phyloP scores from a whole-genome alignment of 169 alveolate species.

The Eimeria praecox region DNA sequence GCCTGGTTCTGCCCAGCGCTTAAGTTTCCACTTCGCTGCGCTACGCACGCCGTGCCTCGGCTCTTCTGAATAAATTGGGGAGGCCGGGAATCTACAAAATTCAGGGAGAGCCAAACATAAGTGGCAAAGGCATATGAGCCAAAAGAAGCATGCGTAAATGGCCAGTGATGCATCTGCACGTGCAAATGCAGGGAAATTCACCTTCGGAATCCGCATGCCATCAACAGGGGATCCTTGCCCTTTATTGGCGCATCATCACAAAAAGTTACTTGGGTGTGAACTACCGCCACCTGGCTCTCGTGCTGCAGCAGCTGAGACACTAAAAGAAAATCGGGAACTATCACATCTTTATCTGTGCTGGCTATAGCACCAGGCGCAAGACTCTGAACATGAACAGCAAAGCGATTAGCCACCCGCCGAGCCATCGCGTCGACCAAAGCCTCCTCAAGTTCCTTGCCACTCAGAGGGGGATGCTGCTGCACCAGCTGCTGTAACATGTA shows the following conservation, averaged over 20 bases:
- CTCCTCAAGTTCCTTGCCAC: slow-evolving; percentile 4
- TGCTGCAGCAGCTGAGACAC: slow-evolving; percentile 83
- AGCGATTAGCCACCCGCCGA: slow-evolving; percentile 49
- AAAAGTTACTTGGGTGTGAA: slow-evolving; percentile 81
- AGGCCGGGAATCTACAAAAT: slow-evolving; percentile 18
- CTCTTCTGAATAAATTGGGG: slow-evolving; percentile 69
- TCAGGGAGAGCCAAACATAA: neutral
- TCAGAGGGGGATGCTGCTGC: slow-evolving; percentile 47
- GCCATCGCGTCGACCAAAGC: slow-evolving; percentile 70
- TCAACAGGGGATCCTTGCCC: slow-evolving; percentile 79
- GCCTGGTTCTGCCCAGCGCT: slow-evolving; percentile 73
- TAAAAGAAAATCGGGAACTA: slow-evolving; percentile 76
- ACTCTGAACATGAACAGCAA: neutral
- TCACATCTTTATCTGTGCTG: slow-evolving; percentile 39
- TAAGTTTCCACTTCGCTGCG: slow-evolving; percentile 39
- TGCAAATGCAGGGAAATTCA: neutral
- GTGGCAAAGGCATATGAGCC: neutral
- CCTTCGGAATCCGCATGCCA: slow-evolving; percentile 86
- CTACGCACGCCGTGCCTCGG: slow-evolving; percentile 64
- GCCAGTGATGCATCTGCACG: neutral
- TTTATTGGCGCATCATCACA: slow-evolving; percentile 79
- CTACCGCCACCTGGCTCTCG: slow-evolving; percentile 84
- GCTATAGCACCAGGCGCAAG: neutral
- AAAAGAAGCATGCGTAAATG: neutral
- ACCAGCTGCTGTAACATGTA: slow-evolving; percentile 55